Base-by-base conservation (phyloP, 345 rosid genomes). In the Luvunga scandens region DNA sequence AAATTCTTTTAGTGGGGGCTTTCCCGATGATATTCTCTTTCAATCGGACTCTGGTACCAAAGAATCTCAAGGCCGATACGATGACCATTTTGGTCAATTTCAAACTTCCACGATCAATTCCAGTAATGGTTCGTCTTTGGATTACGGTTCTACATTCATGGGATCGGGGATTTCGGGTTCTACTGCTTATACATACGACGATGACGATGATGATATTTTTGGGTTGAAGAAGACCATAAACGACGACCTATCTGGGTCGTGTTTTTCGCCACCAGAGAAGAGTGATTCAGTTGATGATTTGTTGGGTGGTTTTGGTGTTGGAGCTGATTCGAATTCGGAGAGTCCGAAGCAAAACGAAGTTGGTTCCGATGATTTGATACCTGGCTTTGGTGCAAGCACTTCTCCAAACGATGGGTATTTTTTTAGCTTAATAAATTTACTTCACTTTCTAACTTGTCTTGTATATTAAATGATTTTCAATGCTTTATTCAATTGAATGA, bases 311-410 rank as follows among this genome's bases (percentile, higher is more conserved):
- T 89, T 82, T 55, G 85, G 81, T 78, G 85, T 79, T 77, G 82
- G 77, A 5, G 59, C 72, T 76, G 85, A 83, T 9, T 22, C 77
- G 19, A 81, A 82, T 71, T 55, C 83, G 31, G 81, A 84, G 65
- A 61, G 78, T 69, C 77, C 73, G 7, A 82, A 66, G 61, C 69
- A 72, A 71, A 80, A 82, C 57, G 81, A 77, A 39, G 81, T 80
- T 79, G 90, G 78, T 80, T 83, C 73, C 53, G 92, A 89, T 85
- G 98, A 89, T 74, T 88, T 92, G 87, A 81, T 92, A 45, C 92
- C 97, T 9, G 98, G 98, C 27, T 94, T 94, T 81, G 95, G 91
- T 81, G 83, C 78, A 61, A 84, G 79, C 76, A 42, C 72, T 67
- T 79, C 88, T 25, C 48, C 90, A 0, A 78, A 70, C 57, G 78